Conservation (phyloP, 169 alveolate species). For the Perkinsus chesapeaki region DNA sequence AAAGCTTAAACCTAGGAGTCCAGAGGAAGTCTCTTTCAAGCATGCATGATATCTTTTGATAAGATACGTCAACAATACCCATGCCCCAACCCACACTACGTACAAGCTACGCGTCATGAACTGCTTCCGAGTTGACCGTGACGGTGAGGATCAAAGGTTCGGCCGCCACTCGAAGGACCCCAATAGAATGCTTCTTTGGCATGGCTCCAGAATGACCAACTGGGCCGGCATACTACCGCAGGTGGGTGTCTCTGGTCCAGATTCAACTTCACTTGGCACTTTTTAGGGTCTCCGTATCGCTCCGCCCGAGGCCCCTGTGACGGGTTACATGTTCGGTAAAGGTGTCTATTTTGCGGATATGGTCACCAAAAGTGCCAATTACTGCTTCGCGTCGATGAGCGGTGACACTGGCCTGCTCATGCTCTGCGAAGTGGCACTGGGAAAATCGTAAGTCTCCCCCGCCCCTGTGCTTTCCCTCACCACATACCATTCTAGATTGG, state of each 20-base stretch:
- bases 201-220: constrained; percentile 76
- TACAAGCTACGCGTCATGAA: constrained; percentile 39
- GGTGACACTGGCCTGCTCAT: constrained; percentile 64
- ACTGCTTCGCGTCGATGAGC: constrained; percentile 58
- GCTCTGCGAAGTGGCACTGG: constrained; percentile 81
- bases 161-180: constrained; percentile 40
- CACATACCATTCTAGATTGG: not conserved
- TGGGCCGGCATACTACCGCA: constrained; percentile 74
- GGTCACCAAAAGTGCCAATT: constrained; percentile 72
- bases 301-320: constrained; percentile 84
- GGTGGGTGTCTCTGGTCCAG: no score
- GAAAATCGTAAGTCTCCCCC: constrained; percentile 30
- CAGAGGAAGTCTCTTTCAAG: no score
- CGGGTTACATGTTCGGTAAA: constrained; percentile 85
- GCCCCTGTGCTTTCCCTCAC: constrained; percentile 7
- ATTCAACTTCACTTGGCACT: no score
- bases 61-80: constrained; percentile 34
- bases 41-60: no score
- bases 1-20: no score
- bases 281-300: constrained; percentile 75
- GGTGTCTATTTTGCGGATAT: constrained; percentile 86
- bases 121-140: constrained; percentile 46
- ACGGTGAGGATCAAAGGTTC: constrained; percentile 61
- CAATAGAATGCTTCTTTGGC: constrained; percentile 72
- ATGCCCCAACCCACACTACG: constrained; percentile 47